phyloP scores from a whole-genome alignment of 805 yeast genomes.

The Hyphopichia homilentoma region DNA sequence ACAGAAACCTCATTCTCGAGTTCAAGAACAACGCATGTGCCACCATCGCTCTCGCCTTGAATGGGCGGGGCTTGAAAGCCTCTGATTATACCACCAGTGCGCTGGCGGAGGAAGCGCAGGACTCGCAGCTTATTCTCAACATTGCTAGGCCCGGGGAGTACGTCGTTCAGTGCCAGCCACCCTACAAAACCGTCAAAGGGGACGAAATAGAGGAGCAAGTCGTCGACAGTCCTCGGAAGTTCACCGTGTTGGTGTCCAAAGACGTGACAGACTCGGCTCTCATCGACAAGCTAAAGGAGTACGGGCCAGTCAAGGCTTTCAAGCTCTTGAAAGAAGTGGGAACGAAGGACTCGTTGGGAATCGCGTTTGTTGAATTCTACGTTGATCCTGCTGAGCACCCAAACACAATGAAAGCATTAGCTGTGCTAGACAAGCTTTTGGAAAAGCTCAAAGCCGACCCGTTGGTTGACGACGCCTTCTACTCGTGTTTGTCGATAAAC shows the following conservation, averaged over 20 bases:
- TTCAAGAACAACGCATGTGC: conserved; percentile 51
- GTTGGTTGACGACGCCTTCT: conserved; percentile 21
- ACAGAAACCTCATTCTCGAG: conserved; percentile 43
- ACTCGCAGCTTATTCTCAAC: conserved; percentile 6
- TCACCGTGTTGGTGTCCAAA: conserved; percentile 41
- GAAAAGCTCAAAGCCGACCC: conserved; percentile 11
- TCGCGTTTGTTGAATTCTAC: conserved; percentile 50
- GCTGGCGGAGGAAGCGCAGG: conserved; percentile 5
- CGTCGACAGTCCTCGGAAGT: conserved; percentile 43
- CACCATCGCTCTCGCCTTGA: conserved; percentile 48
- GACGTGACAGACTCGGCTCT: conserved; percentile 43
- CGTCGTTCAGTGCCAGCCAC: conserved; percentile 24
- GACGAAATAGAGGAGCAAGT: conserved; percentile 24
- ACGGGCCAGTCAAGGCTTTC: conserved; percentile 39
- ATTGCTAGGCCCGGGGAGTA: conserved; percentile 34
- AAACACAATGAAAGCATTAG: conserved; percentile 11
- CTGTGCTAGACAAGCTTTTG: conserved; percentile 9
- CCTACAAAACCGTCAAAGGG: conserved; percentile 8
- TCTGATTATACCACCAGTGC: conserved; percentile 11
- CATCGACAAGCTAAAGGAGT: conserved; percentile 34
- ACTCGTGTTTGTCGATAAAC: conserved; percentile 28
- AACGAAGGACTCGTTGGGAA: conserved; percentile 51
- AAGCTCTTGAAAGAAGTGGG: conserved; percentile 45
- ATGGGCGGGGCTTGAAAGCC: conserved; percentile 25
- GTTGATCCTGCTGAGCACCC: conserved; percentile 13